Base-by-base conservation (phyloP, 345 rosid genomes). In the Arabis alpina region DNA sequence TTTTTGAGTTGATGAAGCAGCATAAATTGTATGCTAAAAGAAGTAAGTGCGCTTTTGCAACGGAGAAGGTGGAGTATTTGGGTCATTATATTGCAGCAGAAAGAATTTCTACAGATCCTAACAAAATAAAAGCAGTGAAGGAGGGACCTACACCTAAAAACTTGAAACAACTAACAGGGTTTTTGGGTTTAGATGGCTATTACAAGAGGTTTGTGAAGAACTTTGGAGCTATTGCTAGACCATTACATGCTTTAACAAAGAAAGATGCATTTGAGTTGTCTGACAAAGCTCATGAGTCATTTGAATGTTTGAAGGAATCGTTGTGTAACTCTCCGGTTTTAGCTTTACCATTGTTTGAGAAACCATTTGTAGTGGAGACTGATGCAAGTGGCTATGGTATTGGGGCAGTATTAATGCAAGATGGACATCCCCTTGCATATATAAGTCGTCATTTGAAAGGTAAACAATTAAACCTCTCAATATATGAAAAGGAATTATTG, bases 231-330 rank as follows among this genome's bases (percentile, higher is more conserved):
- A 49, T 23, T 1, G 30, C 30, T 0, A 9, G 11, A 0, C 10
- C 25, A 6, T 10, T 2, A 3, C 3, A 1, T 2, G 2, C 13
- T 0, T 15, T 49, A 5, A 49, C 7, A 0, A 49, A 9, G 30
- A 23, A 3, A 0, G 13, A 49, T 1, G 0, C 3, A 28, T 49
- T 23, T 23, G 28, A 0, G 1, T 48, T 30, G 54, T 19, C 13
- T 10, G 7, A 23, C 0, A 2, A 23, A 4, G 54, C 54, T 1
- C 30, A 49, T 4, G 1, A 23, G 0, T 28, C 13, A 0, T 49
- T 49, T 49, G 6, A 9, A 0, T 1, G 6, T 1, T 49, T 2
- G 30, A 49, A 49, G 2, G 0, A 9, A 0, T 3, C 7, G 0
- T 0, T 49, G 2, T 14, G 54, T 30, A 28, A 47, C 4, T 28